Base-by-base conservation (phyloP, 768 basidiomycete species). In the Auriscalpium orientale region DNA sequence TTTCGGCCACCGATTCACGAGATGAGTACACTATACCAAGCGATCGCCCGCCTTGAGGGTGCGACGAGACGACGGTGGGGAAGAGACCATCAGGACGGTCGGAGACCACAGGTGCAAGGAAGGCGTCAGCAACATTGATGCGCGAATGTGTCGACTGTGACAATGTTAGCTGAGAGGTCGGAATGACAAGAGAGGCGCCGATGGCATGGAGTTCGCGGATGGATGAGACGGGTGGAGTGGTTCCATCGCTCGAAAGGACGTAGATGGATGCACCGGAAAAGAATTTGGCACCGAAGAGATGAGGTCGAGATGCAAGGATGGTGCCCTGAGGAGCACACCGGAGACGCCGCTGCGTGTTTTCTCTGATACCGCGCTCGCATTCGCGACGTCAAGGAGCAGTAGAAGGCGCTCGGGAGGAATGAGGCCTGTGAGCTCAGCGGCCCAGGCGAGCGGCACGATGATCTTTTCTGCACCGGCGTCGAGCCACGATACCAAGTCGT, bases 21-120 rank as follows among this genome's bases (percentile, higher is more conserved):
- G 95, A 98, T 11, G 97, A 98, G 74, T 99, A 99, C 37, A 98
- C 97, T 54, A 99, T 81, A 16, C 97, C 97, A 15, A 98, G 82
- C 6, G 85, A 78, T 61, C 84, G 83, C 22, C 87, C 87, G 20
- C 82, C 82, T 59, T 89, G 79, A 1, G 70, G 64, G 50, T 73
- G 69, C 1, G 89, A 85, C 12, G 91, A 86, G 35, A 98, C 87
- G 51, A 98, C 77, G 9, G 97, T 99, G 0, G 95, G 91, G 72
- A 91, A 94, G 43, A 99, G 81, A 36, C 91, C 92, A 68, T 98
- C 97, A 0, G 84, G 76, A 49, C 97, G 84, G 70, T 99, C 95
- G 1, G 93, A 91, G 20, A 78, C 70, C 49, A 97, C 70, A 4
- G 86, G 80, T 1, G 94, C 83, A 51, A 95, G 82, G 75, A 95